These are phyloP conservation scores for Zangia roseola DNA, from an alignment of 768 basidiomycete genomes.

Conservation along the genomic window DNA sequence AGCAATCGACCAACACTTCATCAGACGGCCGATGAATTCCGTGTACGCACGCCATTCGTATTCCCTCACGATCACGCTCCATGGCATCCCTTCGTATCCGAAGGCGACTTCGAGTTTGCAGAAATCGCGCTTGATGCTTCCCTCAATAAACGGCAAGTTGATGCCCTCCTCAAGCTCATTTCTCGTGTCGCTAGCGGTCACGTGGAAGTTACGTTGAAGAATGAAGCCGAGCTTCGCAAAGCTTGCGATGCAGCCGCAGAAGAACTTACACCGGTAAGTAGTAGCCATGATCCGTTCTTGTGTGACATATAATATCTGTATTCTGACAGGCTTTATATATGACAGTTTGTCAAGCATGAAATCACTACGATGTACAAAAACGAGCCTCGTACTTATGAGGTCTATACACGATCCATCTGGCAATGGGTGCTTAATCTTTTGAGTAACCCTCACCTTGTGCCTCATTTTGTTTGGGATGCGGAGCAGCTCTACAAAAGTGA, in stretches of 20 bases:
- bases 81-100: conserved; percentile 2
- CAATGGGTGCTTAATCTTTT: conserved; percentile 9
- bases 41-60: too few relatives aligned
- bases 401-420: neutral
- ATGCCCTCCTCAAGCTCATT: conserved; percentile 3
- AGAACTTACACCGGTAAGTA: conserved; percentile 4
- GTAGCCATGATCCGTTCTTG: too few relatives aligned
- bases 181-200: conserved; percentile 7
- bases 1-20: conserved; percentile 5
- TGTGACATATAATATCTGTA: too few relatives aligned
- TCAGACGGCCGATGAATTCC: conserved; percentile 17
- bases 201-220: conserved; percentile 12
- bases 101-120: conserved; percentile 9
- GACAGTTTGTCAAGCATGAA: too few relatives aligned
- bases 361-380: too few relatives aligned
- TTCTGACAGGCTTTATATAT: too few relatives aligned
- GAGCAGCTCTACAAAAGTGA: too few relatives aligned
- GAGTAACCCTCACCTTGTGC: neutral
- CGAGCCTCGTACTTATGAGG: neutral
- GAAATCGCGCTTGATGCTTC: conserved; percentile 8
- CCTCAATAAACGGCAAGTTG: conserved; percentile 8
- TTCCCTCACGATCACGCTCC: conserved; percentile 6
- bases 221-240: neutral
- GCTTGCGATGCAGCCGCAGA: neutral
- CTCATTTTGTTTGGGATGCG: conserved; percentile 23